Percentiles rank a stretch among this genome's conserved stretches.
Evolutionary conservation across 768 basidiomycete genomes (phyloP).

Genomic region (Phaeotremella fagi): DNA sequence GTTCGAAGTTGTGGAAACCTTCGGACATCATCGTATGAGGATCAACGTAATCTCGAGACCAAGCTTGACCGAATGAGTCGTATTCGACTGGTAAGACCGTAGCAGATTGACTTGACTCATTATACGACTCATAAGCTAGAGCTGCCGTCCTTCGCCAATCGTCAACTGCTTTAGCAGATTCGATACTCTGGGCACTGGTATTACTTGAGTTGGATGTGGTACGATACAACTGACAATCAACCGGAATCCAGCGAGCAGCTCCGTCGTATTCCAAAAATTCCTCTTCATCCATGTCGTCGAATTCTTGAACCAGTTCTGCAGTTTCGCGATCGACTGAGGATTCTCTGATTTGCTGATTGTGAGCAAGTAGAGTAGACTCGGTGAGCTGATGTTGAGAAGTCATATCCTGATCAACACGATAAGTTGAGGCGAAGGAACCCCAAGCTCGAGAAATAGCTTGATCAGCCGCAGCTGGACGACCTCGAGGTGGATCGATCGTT

Average conservation of each 20-base stretch:
- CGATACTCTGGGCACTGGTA: background rate
- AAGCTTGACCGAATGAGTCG: no score
- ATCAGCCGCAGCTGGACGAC: slow-evolving; percentile 24
- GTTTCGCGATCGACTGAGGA: slow-evolving; percentile 13
- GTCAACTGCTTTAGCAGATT: background rate
- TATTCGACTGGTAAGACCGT: background rate
- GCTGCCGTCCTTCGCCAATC: background rate
- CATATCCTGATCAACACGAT: background rate
- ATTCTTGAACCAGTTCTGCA: slow-evolving; percentile 15
- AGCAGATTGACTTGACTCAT: background rate
- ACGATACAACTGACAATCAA: slow-evolving; percentile 20
- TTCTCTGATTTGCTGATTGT: background rate
- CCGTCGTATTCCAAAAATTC: slow-evolving; percentile 40
- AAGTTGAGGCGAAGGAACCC: slow-evolving; percentile 16
- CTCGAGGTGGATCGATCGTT: background rate
- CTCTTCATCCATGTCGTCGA: slow-evolving; percentile 27
- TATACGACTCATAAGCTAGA: no score
- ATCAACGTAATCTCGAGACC: no score
- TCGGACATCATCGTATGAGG: background rate
- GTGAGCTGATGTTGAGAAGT: background rate
- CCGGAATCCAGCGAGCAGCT: slow-evolving; percentile 28
- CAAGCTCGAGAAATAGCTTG: slow-evolving; percentile 27
- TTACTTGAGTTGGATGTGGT: slow-evolving; percentile 21
- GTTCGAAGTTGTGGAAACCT: background rate
- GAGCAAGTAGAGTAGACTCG: background rate